Evolutionary conservation across 495 filamentous ascomycete genomes (phyloP).

Genomic region (Clavariopsis aquatica): DNA sequence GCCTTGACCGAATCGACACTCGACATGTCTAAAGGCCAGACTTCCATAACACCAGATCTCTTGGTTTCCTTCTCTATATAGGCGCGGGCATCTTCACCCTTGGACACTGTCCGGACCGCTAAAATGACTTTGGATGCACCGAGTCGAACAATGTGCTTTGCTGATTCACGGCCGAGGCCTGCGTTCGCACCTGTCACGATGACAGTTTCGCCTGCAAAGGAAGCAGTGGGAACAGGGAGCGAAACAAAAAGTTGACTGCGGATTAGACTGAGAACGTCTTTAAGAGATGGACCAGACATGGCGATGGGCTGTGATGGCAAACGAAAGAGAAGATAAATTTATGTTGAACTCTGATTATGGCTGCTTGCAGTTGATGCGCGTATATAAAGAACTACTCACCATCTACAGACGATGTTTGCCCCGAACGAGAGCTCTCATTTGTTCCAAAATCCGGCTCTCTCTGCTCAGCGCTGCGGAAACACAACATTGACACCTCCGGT

Average conservation of each 20-base stretch:
- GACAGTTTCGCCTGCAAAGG: slow-evolving; percentile 44
- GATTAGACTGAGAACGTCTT: slow-evolving; percentile 40
- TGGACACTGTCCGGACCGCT: slow-evolving; percentile 44
- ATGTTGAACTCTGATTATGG: not conserved
- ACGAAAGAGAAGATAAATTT: not conserved
- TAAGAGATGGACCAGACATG: not conserved
- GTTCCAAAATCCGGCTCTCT: too few relatives aligned
- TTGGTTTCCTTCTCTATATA: slow-evolving; percentile 52
- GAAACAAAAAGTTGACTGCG: slow-evolving; percentile 52
- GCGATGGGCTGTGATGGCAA: not conserved
- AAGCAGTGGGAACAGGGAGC: slow-evolving; percentile 42
- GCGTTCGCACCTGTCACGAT: slow-evolving; percentile 45
- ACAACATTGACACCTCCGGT: too few relatives aligned
- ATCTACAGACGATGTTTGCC: too few relatives aligned
- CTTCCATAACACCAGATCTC: slow-evolving; percentile 45
- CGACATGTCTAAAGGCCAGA: slow-evolving; percentile 59
- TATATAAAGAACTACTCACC: not conserved
- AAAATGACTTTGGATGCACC: slow-evolving; percentile 43
- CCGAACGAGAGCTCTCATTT: too few relatives aligned
- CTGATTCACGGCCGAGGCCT: slow-evolving; percentile 44
- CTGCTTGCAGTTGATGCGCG: not conserved
- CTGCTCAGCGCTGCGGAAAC: too few relatives aligned
- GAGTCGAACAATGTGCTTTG: slow-evolving; percentile 41
- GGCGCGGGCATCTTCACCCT: slow-evolving; percentile 49
- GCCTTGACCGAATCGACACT: slow-evolving; percentile 53